These are phyloP conservation scores for Austroboletus novae-zelandiae DNA, from an alignment of 1,284 basidiomycete genomes.

Conservation along the genomic window DNA sequence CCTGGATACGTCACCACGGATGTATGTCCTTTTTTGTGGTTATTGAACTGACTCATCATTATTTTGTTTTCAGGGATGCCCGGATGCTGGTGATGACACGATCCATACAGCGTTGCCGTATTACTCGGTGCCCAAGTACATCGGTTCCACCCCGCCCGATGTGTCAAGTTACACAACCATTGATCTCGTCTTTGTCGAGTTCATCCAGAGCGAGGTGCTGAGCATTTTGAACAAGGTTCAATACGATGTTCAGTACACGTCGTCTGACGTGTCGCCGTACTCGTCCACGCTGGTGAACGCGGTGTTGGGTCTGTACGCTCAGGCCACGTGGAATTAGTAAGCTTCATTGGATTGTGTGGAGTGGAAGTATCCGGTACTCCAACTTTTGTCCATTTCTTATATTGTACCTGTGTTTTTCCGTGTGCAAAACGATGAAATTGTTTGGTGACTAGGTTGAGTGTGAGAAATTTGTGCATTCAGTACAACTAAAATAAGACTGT, in stretches of 20 bases:
- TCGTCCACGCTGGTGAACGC: conserved; percentile 47
- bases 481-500: no score
- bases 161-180: conserved; percentile 50
- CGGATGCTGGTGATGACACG: conserved; percentile 70
- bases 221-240: conserved; percentile 54
- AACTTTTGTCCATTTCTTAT: no score
- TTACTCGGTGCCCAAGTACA: conserved; percentile 53
- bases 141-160: conserved; percentile 52
- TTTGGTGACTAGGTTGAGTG: no score
- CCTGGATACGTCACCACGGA: conserved; percentile 72
- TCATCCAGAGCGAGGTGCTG: conserved; percentile 55
- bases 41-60: neutral
- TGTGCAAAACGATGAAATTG: no score
- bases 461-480: no score
- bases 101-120: conserved; percentile 58
- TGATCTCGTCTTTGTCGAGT: conserved; percentile 71
- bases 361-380: no score
- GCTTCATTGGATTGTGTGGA: neutral
- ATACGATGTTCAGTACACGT: conserved; percentile 47
- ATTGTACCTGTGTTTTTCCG: no score
- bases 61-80: conserved; percentile 48
- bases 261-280: conserved; percentile 51
- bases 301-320: conserved; percentile 60
- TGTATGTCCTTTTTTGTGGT: conserved; percentile 38
- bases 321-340: conserved; percentile 53